Conservation (phyloP, 768 basidiomycete species). For the Harrya chromipes region DNA sequence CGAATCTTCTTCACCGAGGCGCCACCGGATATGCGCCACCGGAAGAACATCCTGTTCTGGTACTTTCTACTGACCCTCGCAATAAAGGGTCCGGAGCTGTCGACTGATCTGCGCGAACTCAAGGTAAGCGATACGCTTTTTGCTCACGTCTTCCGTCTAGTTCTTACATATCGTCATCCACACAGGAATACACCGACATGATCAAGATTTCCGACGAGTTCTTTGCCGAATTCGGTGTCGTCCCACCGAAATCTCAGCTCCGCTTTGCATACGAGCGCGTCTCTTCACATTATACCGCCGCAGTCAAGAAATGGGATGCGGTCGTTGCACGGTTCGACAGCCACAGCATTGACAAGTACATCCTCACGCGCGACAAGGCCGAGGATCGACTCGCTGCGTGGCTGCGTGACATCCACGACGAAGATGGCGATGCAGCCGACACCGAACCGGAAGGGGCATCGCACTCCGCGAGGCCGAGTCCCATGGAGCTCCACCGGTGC, state of each 20-base stretch:
- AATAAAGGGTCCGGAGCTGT: conserved; percentile 47
- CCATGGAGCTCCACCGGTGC: conserved; percentile 51
- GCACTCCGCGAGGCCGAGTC: conserved; percentile 34
- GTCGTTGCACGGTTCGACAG: conserved; percentile 39
- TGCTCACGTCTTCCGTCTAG: no score
- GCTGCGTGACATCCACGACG: conserved; percentile 45
- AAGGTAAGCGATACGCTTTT: conserved; percentile 34
- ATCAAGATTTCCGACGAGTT: conserved; percentile 53
- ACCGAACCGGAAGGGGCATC: conserved; percentile 23
- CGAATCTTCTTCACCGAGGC: conserved; percentile 49
- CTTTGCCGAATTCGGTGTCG: conserved; percentile 40
- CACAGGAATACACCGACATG: conserved; percentile 36
- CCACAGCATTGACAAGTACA: conserved; percentile 20
- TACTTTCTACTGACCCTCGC: conserved; percentile 50
- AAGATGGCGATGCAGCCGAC: conserved; percentile 26
- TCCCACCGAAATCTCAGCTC: conserved; percentile 48
- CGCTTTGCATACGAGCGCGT: conserved; percentile 51
- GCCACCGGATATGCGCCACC: conserved; percentile 58
- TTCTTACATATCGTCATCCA: neutral
- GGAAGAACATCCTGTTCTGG: conserved; percentile 58
- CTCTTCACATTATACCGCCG: conserved; percentile 41
- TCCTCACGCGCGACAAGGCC: conserved; percentile 36
- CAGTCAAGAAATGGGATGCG: conserved; percentile 44
- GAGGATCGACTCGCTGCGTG: conserved; percentile 57
- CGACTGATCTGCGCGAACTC: conserved; percentile 46